A percentile compares a stretch with the other conserved stretches of the same genome.
These are phyloP conservation scores for Camellia oleifera DNA, from an alignment of 179 eudicot species.

Conservation along the genomic window DNA sequence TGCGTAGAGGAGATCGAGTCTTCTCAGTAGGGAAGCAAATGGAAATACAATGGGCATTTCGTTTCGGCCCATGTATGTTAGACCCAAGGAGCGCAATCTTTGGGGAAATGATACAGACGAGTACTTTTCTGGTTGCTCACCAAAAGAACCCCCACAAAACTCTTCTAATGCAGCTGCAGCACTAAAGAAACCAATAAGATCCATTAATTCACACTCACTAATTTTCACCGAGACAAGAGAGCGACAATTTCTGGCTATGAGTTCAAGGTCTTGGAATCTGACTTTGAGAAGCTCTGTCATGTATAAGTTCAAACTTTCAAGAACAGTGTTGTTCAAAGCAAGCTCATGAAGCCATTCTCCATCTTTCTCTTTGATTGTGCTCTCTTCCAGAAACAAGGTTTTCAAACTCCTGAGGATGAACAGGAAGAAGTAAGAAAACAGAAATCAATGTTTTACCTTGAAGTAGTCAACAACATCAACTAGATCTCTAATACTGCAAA, in stretches of 20 bases:
- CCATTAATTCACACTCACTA: slow-evolving; percentile 58
- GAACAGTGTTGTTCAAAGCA: slow-evolving; percentile 54
- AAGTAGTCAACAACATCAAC: not conserved
- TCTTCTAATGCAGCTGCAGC: slow-evolving; percentile 55
- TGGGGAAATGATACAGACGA: slow-evolving; percentile 47
- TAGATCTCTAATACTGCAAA: not conserved
- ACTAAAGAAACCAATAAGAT: slow-evolving; percentile 54
- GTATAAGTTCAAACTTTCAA: slow-evolving; percentile 67
- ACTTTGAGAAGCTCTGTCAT: slow-evolving; percentile 59
- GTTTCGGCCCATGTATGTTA: slow-evolving; percentile 45
- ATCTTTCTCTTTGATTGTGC: slow-evolving; percentile 40
- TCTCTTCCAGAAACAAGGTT: slow-evolving; percentile 66
- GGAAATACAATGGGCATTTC: slow-evolving; percentile 71
- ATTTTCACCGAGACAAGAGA: slow-evolving; percentile 63
- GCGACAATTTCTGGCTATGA: slow-evolving; percentile 61
- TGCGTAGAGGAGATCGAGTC: slow-evolving; percentile 75
- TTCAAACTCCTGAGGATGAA: slow-evolving; percentile 44
- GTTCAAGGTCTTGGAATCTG: slow-evolving; percentile 54
- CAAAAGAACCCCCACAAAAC: slow-evolving; percentile 66
- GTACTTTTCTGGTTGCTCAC: slow-evolving; percentile 46
- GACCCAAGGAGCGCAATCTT: slow-evolving; percentile 50
- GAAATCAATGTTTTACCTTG: not conserved
- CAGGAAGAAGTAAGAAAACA: not conserved
- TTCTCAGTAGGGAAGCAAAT: slow-evolving; percentile 49
- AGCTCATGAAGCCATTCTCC: slow-evolving; percentile 75